These are phyloP conservation scores for Globisporangium megalacanthum DNA, from an alignment of 352 stramenopile genomes.

Conservation along the genomic window DNA sequence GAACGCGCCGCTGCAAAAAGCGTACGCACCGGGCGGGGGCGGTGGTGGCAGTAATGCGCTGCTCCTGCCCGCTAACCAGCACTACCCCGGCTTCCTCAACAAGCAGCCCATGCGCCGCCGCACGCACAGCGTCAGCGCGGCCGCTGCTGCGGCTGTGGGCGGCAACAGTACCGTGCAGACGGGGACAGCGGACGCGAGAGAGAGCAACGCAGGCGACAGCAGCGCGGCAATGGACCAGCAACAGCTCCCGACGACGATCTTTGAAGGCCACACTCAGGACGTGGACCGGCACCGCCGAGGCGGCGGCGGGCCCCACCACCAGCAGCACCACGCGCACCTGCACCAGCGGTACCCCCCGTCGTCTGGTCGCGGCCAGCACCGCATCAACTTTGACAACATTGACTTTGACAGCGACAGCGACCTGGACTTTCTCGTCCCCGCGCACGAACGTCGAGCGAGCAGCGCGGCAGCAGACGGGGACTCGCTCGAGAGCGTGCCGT, in stretches of 20 bases:
- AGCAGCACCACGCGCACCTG: conserved; percentile 9
- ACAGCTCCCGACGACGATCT: conserved; percentile 42
- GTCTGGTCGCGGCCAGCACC: conserved; percentile 48
- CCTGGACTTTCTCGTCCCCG: conserved; percentile 31
- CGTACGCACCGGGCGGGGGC: conserved; percentile 22
- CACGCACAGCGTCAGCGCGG: conserved; percentile 58
- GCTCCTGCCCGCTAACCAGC: conserved; percentile 11
- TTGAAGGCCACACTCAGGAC: conserved; percentile 28
- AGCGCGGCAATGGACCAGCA: conserved; percentile 27
- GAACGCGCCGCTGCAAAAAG: conserved; percentile 27
- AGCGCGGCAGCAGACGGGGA: conserved; percentile 19
- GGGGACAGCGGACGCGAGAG: conserved; percentile 9
- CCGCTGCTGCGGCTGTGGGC: conserved; percentile 12
- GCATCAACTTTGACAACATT: conserved; percentile 41
- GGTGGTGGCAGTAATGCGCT: not conserved
- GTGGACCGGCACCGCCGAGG: conserved; percentile 16
- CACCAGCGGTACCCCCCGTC: conserved; percentile 22
- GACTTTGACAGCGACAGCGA: conserved; percentile 46
- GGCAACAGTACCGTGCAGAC: conserved; percentile 13
- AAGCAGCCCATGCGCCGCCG: conserved; percentile 75
- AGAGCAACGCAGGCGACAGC: conserved; percentile 2
- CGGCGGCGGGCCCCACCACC: conserved; percentile 6
- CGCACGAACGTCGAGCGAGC: conserved; percentile 17
- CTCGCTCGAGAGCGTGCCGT: conserved; percentile 48
- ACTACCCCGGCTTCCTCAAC: conserved; percentile 38